phyloP scores from a whole-genome alignment of 2,329 filamentous ascomycete species.

The Arthrobotrys sphaeroides region DNA sequence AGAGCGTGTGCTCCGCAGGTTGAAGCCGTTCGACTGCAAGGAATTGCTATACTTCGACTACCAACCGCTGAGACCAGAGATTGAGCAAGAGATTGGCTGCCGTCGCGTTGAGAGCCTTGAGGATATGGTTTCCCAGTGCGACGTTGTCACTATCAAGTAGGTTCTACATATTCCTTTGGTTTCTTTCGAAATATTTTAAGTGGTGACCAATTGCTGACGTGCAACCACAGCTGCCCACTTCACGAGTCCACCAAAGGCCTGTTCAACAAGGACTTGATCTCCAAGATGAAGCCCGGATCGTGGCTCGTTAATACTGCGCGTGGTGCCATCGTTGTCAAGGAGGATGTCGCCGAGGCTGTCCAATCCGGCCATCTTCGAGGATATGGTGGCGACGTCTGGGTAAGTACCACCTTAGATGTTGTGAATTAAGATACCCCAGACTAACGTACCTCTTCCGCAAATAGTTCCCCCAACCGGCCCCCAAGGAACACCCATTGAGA shows the following conservation, averaged over 20 bases:
- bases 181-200: not conserved
- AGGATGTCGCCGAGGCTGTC: slow-evolving; percentile 94
- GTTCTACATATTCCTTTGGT: not conserved
- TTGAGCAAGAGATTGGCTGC: slow-evolving; percentile 95
- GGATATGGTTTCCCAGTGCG: slow-evolving; percentile 93
- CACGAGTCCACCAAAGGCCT: slow-evolving; percentile 97
- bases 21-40: slow-evolving; percentile 99
- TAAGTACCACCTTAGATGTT: not conserved
- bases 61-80: slow-evolving; percentile 86
- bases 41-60: slow-evolving; percentile 99
- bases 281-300: slow-evolving; percentile 98
- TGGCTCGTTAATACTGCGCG: slow-evolving; percentile 99
- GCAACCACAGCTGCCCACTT: slow-evolving; percentile 74
- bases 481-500: slow-evolving; percentile 89
- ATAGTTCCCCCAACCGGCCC: slow-evolving; percentile 95
- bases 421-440: not conserved
- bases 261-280: slow-evolving; percentile 98
- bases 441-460: not conserved
- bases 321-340: slow-evolving; percentile 98
- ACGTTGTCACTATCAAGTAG: slow-evolving; percentile 93
- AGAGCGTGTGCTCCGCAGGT: slow-evolving; percentile 93
- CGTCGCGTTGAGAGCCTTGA: slow-evolving; percentile 87
- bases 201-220: not conserved
- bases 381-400: slow-evolving; percentile 68
- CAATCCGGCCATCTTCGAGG: slow-evolving; percentile 89